Base-by-base conservation (phyloP, 2,329 filamentous ascomycete species). In the Calonectria montana region DNA sequence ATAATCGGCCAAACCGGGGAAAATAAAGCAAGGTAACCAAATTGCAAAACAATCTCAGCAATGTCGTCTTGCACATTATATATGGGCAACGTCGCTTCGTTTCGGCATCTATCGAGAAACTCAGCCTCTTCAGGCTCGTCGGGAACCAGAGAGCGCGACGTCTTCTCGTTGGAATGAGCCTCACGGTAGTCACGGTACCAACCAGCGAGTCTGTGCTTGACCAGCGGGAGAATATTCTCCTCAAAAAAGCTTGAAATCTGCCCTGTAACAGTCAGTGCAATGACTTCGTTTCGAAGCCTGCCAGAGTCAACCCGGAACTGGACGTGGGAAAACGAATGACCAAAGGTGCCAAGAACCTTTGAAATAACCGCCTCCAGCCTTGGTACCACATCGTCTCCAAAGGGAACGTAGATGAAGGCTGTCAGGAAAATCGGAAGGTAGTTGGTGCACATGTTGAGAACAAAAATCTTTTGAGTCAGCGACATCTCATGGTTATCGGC, bases 401-500 rank as follows among this genome's bases (percentile, higher is more conserved):
- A 94, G 0, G 94, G 94, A 2, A 96, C 91, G 79, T 96, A 96
- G 64, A 96, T 89, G 77, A 95, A 96, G 0, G 94, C 93, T 0
- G 93, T 95, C 8, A 96, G 85, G 73, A 95, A 88, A 55, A 94
- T 93, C 0, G 93, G 93, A 1, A 95, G 87, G 79, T 95, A 96
- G 4, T 94, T 93, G 15, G 93, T 94, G 82, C 95, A 94, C 84
- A 95, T 94, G 85, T 93, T 94, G 80, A 96, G 88, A 39, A 94
- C 87, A 71, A 95, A 95, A 9, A 93, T 89, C 86, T 95, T 95
- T 73, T 92, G 90, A 0, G 92, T 94, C 75, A 94, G 86, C 0
- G 93, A 91, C 72, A 91, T 88, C 72, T 94, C 91, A 78, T 94
- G 91, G 23, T 89, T 86, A 62, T 92, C 91, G 37, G 91, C 87